Evolutionary conservation across 2,329 filamentous ascomycete genomes (phyloP).

Genomic region (Mycosphaerella arachidis): DNA sequence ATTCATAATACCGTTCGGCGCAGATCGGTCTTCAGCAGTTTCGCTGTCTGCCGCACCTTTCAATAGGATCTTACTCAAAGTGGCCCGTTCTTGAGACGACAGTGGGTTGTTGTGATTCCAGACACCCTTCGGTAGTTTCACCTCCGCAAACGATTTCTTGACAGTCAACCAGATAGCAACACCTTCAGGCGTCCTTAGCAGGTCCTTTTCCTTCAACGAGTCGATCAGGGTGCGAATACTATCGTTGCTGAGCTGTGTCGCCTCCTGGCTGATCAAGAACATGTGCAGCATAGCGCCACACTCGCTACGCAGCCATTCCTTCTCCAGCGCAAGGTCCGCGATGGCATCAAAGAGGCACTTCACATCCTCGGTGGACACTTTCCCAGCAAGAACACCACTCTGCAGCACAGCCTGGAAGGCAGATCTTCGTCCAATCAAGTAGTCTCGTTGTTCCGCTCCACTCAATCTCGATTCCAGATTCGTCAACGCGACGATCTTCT

Average conservation of each 20-base stretch:
- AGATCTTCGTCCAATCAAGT: constrained; percentile 79
- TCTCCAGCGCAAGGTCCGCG: constrained; percentile 69
- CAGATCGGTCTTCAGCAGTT: constrained; percentile 30
- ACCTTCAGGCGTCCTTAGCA: constrained; percentile 79
- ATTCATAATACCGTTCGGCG: constrained; percentile 9
- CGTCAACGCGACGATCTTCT: constrained; percentile 51
- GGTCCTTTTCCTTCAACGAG: constrained; percentile 43
- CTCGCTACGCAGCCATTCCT: constrained; percentile 84
- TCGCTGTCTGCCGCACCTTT: constrained; percentile 59
- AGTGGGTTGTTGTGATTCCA: constrained; percentile 74
- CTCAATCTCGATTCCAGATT: constrained; percentile 49
- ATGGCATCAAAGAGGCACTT: constrained; percentile 66
- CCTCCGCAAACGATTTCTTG: constrained; percentile 58
- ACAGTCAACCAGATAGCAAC: constrained; percentile 81
- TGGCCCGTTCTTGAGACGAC: constrained; percentile 60
- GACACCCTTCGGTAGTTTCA: constrained; percentile 62
- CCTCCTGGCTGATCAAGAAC: constrained; percentile 46
- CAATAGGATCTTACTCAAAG: constrained; percentile 72
- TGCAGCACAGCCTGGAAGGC: constrained; percentile 82
- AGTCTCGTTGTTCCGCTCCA: constrained; percentile 77
- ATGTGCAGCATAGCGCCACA: constrained; percentile 79
- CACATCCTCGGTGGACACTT: constrained; percentile 55
- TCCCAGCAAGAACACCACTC: constrained; percentile 61
- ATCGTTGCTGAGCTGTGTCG: constrained; percentile 11
- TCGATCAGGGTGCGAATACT: constrained; percentile 24